These are phyloP conservation scores for Scutellaria galericulata DNA, from an alignment of 257 asterid genomes.

Conservation along the genomic window DNA sequence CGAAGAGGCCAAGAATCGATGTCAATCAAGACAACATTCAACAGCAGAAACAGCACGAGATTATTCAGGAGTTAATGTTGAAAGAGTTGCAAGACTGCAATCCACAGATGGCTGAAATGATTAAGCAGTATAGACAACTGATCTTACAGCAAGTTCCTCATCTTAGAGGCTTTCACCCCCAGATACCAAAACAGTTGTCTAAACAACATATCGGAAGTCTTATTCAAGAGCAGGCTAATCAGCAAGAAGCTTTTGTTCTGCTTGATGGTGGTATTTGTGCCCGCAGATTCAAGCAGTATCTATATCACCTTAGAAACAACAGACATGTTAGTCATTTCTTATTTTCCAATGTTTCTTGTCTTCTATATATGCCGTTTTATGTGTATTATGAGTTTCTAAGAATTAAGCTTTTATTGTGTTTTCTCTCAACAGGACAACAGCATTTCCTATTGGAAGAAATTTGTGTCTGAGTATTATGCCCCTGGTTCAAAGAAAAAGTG, in stretches of 20 bases:
- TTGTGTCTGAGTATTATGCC: constrained; percentile 64
- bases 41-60: constrained; percentile 31
- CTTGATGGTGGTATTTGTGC: constrained; percentile 52
- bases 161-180: constrained; percentile 27
- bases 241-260: constrained; percentile 35
- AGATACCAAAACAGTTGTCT: constrained; percentile 35
- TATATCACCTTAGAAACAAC: constrained; percentile 47
- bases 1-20: constrained; percentile 43
- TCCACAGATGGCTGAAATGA: constrained; percentile 42
- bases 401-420: background rate
- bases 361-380: background rate
- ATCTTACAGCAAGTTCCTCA: constrained; percentile 39
- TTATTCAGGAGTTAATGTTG: constrained; percentile 39
- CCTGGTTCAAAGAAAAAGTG: constrained; percentile 59
- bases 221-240: constrained; percentile 39
- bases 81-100: constrained; percentile 43
- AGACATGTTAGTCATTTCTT: constrained; percentile 47
- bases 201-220: constrained; percentile 36
- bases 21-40: constrained; percentile 37
- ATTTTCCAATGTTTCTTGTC: background rate
- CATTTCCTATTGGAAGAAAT: constrained; percentile 58
- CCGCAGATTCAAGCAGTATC: constrained; percentile 48
- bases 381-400: background rate
- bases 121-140: constrained; percentile 32
- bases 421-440: constrained; percentile 46